Evolutionary conservation across 2,329 filamentous ascomycete genomes (phyloP).

Genomic region (Exutisphaerella laricina): DNA sequence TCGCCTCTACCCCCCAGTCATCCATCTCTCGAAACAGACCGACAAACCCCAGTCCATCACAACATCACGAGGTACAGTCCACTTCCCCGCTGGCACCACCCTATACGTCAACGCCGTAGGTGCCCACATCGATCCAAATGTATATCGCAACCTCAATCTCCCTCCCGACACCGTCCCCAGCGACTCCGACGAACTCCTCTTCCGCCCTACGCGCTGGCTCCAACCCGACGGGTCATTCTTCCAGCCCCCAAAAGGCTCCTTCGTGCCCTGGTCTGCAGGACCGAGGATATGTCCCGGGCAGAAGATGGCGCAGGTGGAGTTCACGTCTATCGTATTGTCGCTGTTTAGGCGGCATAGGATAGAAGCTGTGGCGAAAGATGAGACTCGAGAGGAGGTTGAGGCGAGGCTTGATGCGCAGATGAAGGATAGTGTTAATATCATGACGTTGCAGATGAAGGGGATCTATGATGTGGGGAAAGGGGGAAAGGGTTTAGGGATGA

Average conservation of each 20-base stretch:
- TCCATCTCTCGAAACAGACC: slow-evolving; percentile 36
- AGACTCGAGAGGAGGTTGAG: slow-evolving; percentile 16
- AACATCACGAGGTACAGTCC: slow-evolving; percentile 25
- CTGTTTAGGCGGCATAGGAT: slow-evolving; percentile 28
- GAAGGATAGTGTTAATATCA: slow-evolving; percentile 20
- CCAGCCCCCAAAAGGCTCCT: slow-evolving; percentile 39
- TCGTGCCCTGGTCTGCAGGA: slow-evolving; percentile 46
- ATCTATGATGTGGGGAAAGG: slow-evolving; percentile 21
- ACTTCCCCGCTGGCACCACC: slow-evolving; percentile 32
- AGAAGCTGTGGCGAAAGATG: slow-evolving; percentile 19
- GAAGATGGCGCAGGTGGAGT: slow-evolving; percentile 54
- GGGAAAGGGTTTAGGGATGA: slow-evolving; percentile 12
- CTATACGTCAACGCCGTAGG: slow-evolving; percentile 35
- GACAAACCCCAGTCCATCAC: slow-evolving; percentile 29
- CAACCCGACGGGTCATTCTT: slow-evolving; percentile 24
- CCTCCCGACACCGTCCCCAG: not conserved
- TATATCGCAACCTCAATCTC: slow-evolving; percentile 25
- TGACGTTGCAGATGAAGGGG: slow-evolving; percentile 28
- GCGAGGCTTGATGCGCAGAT: slow-evolving; percentile 21
- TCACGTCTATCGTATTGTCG: slow-evolving; percentile 43
- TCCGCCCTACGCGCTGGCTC: slow-evolving; percentile 41
- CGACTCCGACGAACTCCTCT: slow-evolving; percentile 31
- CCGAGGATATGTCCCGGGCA: slow-evolving; percentile 49
- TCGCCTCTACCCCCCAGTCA: slow-evolving; percentile 38
- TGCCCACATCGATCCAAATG: slow-evolving; percentile 26